phyloP scores from a whole-genome alignment of 345 rosid species.

The Lepidium sativum region DNA sequence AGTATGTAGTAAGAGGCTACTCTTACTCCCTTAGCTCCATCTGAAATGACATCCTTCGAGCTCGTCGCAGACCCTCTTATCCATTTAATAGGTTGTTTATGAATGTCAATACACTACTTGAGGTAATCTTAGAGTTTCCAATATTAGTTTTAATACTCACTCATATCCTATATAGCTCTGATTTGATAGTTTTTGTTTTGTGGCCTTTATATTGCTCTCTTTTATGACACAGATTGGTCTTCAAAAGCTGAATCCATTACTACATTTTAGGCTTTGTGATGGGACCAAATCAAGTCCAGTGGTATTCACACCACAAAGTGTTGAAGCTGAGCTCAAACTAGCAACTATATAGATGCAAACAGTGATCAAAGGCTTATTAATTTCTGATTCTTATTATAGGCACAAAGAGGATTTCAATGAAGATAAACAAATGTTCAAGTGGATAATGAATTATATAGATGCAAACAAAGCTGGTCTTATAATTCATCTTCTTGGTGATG shows the following conservation, averaged over 20 bases:
- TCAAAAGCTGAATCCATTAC: constrained; percentile 54
- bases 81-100: constrained; percentile 57
- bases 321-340: constrained; percentile 53
- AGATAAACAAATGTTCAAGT: constrained; percentile 58
- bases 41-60: constrained; percentile 66
- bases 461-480: constrained; percentile 60
- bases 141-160: background rate
- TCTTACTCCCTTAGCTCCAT: constrained; percentile 56
- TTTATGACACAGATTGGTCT: constrained; percentile 39
- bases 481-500: constrained; percentile 64
- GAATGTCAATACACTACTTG: constrained; percentile 40
- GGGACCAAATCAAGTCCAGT: constrained; percentile 79
- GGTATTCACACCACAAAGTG: constrained; percentile 57
- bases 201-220: background rate
- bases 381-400: constrained; percentile 31
- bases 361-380: no score
- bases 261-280: constrained; percentile 80
- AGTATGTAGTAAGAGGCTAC: constrained; percentile 67
- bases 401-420: constrained; percentile 58
- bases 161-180: background rate
- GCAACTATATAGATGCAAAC: constrained; percentile 63
- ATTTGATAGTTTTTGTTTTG: background rate
- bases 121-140: constrained; percentile 34
- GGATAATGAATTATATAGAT: constrained; percentile 68
- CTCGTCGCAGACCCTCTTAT: constrained; percentile 42